A percentile compares a stretch with the other conserved stretches of the same genome.
Evolutionary conservation across 2,329 filamentous ascomycete genomes (phyloP).

Genomic region (Fusarium dimerum): DNA sequence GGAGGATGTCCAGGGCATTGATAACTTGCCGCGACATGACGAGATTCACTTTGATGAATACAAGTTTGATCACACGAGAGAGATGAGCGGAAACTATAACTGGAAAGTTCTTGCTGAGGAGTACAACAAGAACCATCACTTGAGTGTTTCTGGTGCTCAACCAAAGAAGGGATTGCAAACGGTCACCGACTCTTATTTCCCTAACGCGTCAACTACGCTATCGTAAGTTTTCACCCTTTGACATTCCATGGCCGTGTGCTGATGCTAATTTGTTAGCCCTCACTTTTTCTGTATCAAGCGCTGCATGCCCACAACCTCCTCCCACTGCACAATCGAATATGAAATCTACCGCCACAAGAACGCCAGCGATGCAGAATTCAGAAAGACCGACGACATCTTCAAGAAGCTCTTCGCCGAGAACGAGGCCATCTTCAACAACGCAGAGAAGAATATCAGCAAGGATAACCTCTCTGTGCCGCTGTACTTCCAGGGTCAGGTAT

Average conservation of each 20-base stretch:
- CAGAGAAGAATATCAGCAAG: constrained; percentile 9
- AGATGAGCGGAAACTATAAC: constrained; percentile 56
- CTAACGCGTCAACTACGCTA: constrained; percentile 19
- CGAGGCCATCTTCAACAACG: constrained; percentile 6
- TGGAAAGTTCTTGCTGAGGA: constrained; percentile 55
- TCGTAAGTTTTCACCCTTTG: constrained; percentile 48
- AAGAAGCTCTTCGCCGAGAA: constrained; percentile 11
- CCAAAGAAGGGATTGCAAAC: constrained; percentile 9
- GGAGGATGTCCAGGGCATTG: constrained; percentile 49
- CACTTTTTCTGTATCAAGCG: constrained; percentile 19
- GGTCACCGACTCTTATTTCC: constrained; percentile 24
- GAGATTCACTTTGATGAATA: constrained; percentile 53
- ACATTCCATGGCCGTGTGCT: constrained; percentile 56
- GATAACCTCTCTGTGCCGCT: constrained; percentile 5
- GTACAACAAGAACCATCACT: constrained; percentile 22
- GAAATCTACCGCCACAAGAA: constrained; percentile 20
- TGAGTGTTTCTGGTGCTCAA: not conserved
- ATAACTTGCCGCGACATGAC: constrained; percentile 44
- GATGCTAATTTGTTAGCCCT: constrained; percentile 48
- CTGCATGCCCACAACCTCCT: constrained; percentile 14
- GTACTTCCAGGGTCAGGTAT: constrained; percentile 18
- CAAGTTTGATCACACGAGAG: constrained; percentile 56
- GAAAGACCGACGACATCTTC: constrained; percentile 9
- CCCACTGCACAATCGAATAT: constrained; percentile 12
- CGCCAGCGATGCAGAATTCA: constrained; percentile 15